These are phyloP conservation scores for Triticum timopheevii DNA, from an alignment of 176 grass and related monocot genomes.

Conservation along the genomic window DNA sequence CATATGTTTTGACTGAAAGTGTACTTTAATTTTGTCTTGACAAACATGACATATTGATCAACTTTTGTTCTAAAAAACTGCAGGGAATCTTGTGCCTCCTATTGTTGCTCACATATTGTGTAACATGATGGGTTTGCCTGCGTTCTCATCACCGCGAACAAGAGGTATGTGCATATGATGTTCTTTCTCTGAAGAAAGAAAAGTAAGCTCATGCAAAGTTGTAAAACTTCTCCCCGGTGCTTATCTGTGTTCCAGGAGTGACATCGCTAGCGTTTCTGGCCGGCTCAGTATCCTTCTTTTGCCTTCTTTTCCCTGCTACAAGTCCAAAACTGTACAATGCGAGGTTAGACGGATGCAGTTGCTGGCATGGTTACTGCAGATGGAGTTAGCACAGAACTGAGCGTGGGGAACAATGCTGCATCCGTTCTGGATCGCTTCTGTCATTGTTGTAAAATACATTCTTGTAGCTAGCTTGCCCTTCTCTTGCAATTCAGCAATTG, in stretches of 20 bases:
- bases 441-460: background rate
- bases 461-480: background rate
- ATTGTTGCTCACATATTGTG: slow-evolving; percentile 88
- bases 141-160: slow-evolving; percentile 42
- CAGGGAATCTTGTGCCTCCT: slow-evolving; percentile 69
- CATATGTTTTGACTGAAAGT: background rate
- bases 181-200: background rate
- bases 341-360: slow-evolving; percentile 53
- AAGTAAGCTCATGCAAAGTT: background rate
- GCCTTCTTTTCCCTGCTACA: slow-evolving; percentile 69
- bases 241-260: slow-evolving; percentile 47
- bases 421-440: background rate
- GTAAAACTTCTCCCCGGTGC: background rate
- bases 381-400: slow-evolving; percentile 46
- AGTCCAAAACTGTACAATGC: slow-evolving; percentile 58
- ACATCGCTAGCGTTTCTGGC: slow-evolving; percentile 61
- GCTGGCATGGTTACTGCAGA: slow-evolving; percentile 79
- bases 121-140: slow-evolving; percentile 88
- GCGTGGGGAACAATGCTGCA: background rate
- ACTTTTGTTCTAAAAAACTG: slow-evolving; percentile 3
- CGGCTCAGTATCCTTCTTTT: slow-evolving; percentile 43
- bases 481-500: background rate
- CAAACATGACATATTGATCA: slow-evolving; percentile 16
- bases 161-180: slow-evolving; percentile 49
- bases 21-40: slow-evolving; percentile 7